A percentile compares a stretch with the other conserved stretches of the same genome.
These are phyloP conservation scores for Boletus sp. DNA, from an alignment of 768 basidiomycete species.

Conservation along the genomic window DNA sequence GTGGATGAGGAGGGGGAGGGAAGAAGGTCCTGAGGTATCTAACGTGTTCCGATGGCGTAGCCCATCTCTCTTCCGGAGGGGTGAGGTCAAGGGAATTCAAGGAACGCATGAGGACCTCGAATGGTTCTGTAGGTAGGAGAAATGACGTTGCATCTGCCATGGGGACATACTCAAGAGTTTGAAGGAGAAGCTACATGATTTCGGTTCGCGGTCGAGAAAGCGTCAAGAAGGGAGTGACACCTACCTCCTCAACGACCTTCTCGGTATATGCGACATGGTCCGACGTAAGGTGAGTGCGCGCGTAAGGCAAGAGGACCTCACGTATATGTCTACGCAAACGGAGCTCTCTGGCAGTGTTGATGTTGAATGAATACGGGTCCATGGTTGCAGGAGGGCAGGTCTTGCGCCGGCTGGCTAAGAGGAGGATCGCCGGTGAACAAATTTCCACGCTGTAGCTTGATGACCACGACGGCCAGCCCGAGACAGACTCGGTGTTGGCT, in stretches of 20 bases:
- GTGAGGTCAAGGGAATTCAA: constrained; percentile 32
- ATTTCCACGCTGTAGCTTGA: background rate
- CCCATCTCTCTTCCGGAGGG: constrained; percentile 44
- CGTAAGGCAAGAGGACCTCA: constrained; percentile 52
- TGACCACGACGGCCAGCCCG: background rate
- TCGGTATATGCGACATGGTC: constrained; percentile 56
- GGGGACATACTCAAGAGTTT: constrained; percentile 42
- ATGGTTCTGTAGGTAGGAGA: constrained; percentile 52
- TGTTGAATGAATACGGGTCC: constrained; percentile 16
- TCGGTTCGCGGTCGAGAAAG: background rate
- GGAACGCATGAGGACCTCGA: constrained; percentile 39
- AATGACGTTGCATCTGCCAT: constrained; percentile 50
- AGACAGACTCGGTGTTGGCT: background rate
- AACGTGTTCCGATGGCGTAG: constrained; percentile 25
- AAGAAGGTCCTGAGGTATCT: constrained; percentile 20
- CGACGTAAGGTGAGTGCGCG: constrained; percentile 47
- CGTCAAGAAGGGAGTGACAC: background rate
- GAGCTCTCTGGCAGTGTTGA: constrained; percentile 19
- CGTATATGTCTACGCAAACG: constrained; percentile 46
- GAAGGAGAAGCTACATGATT: constrained; percentile 38
- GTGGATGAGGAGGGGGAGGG: constrained; percentile 7
- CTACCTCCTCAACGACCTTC: constrained; percentile 44
- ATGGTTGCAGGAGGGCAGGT: constrained; percentile 1
- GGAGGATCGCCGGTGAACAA: background rate
- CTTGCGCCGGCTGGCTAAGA: background rate